These are phyloP conservation scores for Rhodotorula diobovata DNA, from an alignment of 768 basidiomycete genomes.

Conservation along the genomic window DNA sequence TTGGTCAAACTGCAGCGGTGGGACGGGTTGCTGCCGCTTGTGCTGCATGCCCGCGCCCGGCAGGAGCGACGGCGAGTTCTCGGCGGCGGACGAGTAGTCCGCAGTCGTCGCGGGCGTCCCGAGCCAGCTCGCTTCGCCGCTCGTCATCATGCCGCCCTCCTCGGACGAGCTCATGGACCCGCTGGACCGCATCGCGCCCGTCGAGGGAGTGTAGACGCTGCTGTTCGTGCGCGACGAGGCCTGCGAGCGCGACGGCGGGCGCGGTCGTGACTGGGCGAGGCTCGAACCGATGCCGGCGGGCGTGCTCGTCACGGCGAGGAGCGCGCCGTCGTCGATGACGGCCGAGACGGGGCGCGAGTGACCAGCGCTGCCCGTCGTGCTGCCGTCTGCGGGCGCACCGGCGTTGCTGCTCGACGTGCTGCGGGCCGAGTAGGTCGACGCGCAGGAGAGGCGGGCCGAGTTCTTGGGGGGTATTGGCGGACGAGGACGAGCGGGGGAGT, in stretches of 20 bases:
- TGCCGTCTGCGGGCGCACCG: not conserved
- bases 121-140: not conserved
- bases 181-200: not conserved
- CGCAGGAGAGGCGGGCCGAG: slow-evolving; percentile 6
- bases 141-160: not conserved
- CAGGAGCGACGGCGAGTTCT: not conserved
- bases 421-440: not conserved
- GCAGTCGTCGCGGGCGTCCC: slow-evolving; percentile 8
- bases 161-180: not conserved
- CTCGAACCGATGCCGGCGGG: slow-evolving; percentile 2
- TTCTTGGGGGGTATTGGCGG: slow-evolving; percentile 15
- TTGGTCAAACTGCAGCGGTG: slow-evolving; percentile 6
- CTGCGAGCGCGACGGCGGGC: not conserved
- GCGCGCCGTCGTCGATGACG: not conserved
- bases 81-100: not conserved
- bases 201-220: not conserved
- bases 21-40: not conserved
- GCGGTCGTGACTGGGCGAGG: not conserved
- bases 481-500: slow-evolving; percentile 19
- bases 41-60: not conserved
- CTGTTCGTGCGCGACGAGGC: not conserved
- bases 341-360: not conserved
- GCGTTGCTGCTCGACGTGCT: slow-evolving; percentile 2
- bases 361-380: not conserved
- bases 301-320: not conserved